Evolutionary conservation across 2,329 filamentous ascomycete species (phyloP), one percentile per base, ranked within the genome.

Genomic region (Aspergillus arachidicola): DNA sequence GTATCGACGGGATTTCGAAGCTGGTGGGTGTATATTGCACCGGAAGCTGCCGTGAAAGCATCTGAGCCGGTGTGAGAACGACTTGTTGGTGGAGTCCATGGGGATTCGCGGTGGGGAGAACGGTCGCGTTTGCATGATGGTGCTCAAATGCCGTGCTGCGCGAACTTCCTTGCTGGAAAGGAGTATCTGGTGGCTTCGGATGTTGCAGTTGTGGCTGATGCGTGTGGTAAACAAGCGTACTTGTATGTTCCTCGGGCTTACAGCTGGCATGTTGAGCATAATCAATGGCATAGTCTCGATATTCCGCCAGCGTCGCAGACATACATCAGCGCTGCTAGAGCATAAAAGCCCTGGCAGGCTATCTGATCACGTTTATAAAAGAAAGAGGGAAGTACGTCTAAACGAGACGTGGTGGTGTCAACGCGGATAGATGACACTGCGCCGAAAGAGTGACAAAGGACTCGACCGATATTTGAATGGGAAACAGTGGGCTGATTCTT

Each of bases 251-350:
- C 77, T 87, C 84, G 79, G 84, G 84, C 81, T 87, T 81, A 82
- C 89, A 86, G 80, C 84, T 84, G 75, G 85, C 86, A 82, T 90
- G 89, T 78, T 87, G 83, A 81, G 88, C 85, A 82, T 91, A 91
- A 78, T 90, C 87, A 85, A 91, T 88, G 86, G 89, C 86, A 84
- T 90, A 90, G 83, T 89, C 87, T 85, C 88, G 87, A 84, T 91
- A 92, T 80, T 87, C 85, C 85, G 87, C 88, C 87, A 91, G 87
- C 83, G 86, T 90, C 86, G 82, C 86, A 84, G 83, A 86, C 81
- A 86, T 86, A 80, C 87, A 90, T 90, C 73, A 87, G 87, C 87
- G 85, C 87, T 87, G 87, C 89, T 88, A 91, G 89, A 91, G 88
- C 88, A 85, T 65, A 62, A 63, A 85, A 87, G 88, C 89, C 86